Evolutionary conservation across 2,329 filamentous ascomycete genomes (phyloP), one percentile per base, ranked within the genome.

Genomic region (Neophaeococcomyces mojaviensis): DNA sequence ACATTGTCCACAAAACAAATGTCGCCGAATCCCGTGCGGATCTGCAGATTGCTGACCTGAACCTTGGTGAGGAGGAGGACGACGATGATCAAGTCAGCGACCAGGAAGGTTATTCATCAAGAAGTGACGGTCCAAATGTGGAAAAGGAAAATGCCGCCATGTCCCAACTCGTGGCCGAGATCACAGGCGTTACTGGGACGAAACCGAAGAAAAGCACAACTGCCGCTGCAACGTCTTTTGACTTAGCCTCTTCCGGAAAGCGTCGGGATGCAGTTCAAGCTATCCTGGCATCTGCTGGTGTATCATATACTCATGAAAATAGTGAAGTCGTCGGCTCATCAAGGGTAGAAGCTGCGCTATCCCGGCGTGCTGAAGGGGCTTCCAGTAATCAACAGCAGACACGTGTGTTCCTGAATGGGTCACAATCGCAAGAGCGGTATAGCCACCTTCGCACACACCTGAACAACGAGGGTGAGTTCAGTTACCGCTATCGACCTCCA

Each of bases 1-100:
- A 96, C 46, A 97, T 98, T 55, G 88, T 98, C 57, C 95, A 97
- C 70, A 95, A 96, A 66, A 97, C 92, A 22, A 98, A 98, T 59
- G 82, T 98, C 42, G 92, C 92, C 3, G 92, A 98, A 68, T 87
- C 87, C 34, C 86, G 83, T 60, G 88, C 85, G 1, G 90, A 88
- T 0, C 84, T 97, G 8, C 76, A 79, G 22, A 79, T 96, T 24
- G 74, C 82, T n/a, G 82, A 86, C 44, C 75, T 95, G 15, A 80
- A 94, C 49, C 72, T 86, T 64, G 8, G 62, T 60, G 43, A 56
- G 39, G 49, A 49, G 5, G 31, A 52, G 24, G 52, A 47, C 20
- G 50, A 50, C 28, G 54, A 49, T 10, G 52, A 46, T 7, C 32
- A 55, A 18, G 49, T 53, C n/a, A 15, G 16, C 8, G 28, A 24